Conservation (phyloP, 2,329 filamentous ascomycete species). For the Calonectria pteridis region DNA sequence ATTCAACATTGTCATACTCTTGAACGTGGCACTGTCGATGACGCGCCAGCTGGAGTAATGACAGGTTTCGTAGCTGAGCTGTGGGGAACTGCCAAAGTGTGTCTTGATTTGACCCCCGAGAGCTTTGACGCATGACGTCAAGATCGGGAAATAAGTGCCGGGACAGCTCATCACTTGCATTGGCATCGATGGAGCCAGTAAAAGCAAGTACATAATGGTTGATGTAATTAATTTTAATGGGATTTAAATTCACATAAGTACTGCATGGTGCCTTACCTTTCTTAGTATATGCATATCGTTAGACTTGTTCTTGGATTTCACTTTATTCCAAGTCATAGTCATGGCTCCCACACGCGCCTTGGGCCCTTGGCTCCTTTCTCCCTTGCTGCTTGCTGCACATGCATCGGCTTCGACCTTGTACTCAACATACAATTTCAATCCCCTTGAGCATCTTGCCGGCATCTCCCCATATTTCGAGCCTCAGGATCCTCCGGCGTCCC, state of each 20-base stretch:
- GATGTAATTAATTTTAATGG: neutral
- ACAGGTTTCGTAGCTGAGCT: neutral
- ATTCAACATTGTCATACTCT: neutral
- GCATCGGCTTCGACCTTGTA: slow-evolving; percentile 49
- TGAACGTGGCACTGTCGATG: neutral
- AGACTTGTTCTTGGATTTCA: neutral
- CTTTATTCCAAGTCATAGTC: neutral
- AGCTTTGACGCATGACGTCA: neutral
- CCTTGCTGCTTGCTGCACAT: neutral
- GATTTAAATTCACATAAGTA: neutral
- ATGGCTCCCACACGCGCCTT: neutral
- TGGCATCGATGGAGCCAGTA: neutral
- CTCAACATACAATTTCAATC: slow-evolving; percentile 64
- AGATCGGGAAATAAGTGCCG: neutral
- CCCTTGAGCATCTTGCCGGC: slow-evolving; percentile 67
- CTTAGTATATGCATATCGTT: neutral
- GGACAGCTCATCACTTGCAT: neutral
- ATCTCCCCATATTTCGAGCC: slow-evolving; percentile 70
- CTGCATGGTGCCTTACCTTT: neutral
- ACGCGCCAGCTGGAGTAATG: neutral
- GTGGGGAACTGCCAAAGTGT: neutral
- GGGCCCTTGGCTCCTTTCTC: neutral
- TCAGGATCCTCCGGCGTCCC: slow-evolving; percentile 56
- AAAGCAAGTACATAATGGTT: neutral
- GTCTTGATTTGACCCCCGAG: neutral